Percentiles rank a stretch among this genome's conserved stretches.
phyloP scores from a whole-genome alignment of 1,284 basidiomycete genomes.

The Ganoderma boninense region DNA sequence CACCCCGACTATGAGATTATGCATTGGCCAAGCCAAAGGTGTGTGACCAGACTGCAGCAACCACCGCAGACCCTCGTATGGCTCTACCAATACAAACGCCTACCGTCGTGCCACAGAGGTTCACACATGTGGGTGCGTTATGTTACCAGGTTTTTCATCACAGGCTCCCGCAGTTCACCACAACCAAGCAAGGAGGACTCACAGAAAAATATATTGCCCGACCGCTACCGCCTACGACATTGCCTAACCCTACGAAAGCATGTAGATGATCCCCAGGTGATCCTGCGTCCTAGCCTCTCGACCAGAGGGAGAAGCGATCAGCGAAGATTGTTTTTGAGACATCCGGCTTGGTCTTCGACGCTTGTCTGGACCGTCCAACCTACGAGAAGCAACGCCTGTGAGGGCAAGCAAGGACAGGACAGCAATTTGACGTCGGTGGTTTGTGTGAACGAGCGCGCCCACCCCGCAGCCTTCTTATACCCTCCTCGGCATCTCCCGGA shows the following conservation, averaged over 20 bases:
- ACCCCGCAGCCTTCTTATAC: conserved; percentile 28
- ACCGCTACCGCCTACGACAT: conserved; percentile 2
- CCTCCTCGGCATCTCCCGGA: conserved; percentile 25
- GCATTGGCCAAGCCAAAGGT: conserved; percentile 19
- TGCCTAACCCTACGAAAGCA: conserved; percentile 28
- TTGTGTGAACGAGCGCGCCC: conserved; percentile 10
- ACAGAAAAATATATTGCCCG: conserved; percentile 32
- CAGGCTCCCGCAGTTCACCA: conserved; percentile 45
- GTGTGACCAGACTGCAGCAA: conserved; percentile 18
- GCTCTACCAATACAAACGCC: conserved; percentile 12
- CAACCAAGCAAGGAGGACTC: conserved; percentile 39
- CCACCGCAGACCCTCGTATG: conserved; percentile 4
- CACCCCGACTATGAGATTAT: conserved; percentile 55
- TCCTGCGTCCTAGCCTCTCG: conserved; percentile 88
- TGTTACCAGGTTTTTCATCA: conserved; percentile 90
- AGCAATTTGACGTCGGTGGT: conserved; percentile 81
- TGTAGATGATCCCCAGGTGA: conserved; percentile 85
- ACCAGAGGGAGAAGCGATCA: conserved; percentile 87
- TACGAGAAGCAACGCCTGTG: conserved; percentile 47
- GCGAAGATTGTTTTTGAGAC: conserved; percentile 91
- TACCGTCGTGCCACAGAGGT: conserved; percentile 15
- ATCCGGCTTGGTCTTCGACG: conserved; percentile 71
- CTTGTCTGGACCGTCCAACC: conserved; percentile 88
- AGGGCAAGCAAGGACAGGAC: conserved; percentile 61
- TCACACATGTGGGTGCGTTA: conserved; percentile 65